Conservation (phyloP, 2,329 filamentous ascomycete genomes). For the Sclerotinia nivalis region DNA sequence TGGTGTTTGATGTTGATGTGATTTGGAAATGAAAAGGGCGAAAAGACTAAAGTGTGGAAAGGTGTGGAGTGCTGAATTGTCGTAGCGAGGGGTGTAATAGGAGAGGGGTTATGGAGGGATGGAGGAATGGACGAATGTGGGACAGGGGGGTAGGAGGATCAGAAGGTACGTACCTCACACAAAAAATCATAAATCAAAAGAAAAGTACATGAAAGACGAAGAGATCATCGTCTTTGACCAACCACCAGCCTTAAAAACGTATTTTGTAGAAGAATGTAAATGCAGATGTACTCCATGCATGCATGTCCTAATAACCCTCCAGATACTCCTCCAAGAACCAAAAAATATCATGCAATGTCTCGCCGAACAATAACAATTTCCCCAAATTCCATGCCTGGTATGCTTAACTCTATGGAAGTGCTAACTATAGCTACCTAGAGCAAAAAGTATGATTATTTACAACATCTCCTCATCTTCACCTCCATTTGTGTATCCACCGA, state of each 20-base stretch:
- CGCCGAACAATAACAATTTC: constrained; percentile 21
- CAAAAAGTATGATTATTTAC: constrained; percentile 37
- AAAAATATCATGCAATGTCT: not conserved
- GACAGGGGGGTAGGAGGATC: constrained; percentile 8
- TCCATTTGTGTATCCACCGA: constrained; percentile 31
- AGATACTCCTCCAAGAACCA: constrained; percentile 10
- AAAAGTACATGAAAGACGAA: constrained; percentile 26
- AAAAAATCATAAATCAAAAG: constrained; percentile 20
- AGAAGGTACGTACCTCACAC: constrained; percentile 38
- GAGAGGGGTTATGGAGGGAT: not conserved
- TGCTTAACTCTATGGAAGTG: constrained; percentile 29
- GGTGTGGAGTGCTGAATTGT: not conserved
- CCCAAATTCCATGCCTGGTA: constrained; percentile 18
- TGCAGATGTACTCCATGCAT: constrained; percentile 29
- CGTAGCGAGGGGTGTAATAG: not conserved
- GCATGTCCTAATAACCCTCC: constrained; percentile 6
- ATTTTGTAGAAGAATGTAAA: constrained; percentile 25
- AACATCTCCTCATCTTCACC: constrained; percentile 42
- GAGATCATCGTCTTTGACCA: constrained; percentile 21
- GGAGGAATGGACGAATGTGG: not conserved
- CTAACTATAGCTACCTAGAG: constrained; percentile 33
- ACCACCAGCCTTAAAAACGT: constrained; percentile 31
- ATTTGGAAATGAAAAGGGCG: not conserved
- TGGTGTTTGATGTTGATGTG: not conserved
- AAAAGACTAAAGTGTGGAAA: not conserved